A percentile compares a stretch with the other conserved stretches of the same genome.
Conservation (phyloP, 2,329 filamentous ascomycete genomes). For the Fusarium azukiicola region DNA sequence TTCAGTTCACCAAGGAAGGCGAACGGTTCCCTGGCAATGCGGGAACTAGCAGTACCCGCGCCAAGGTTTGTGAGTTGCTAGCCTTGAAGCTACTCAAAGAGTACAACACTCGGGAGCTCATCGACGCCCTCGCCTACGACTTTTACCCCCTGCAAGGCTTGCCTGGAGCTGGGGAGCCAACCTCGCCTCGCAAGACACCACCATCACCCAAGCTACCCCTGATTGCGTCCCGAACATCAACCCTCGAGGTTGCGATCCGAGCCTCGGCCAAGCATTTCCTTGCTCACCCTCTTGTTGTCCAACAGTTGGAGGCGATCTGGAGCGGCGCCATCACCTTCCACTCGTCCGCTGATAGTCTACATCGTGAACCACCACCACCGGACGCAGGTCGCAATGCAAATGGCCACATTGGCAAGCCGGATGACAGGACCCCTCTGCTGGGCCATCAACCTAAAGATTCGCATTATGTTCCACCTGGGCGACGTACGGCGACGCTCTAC, state of each 20-base stretch:
- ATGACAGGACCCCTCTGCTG: conserved; percentile 75
- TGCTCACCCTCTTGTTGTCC: conserved; percentile 93
- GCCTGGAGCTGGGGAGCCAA: conserved; percentile 67
- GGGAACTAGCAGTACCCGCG: conserved; percentile 90
- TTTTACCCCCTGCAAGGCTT: conserved; percentile 95
- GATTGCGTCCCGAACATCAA: conserved; percentile 89
- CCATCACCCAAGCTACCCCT: conserved; percentile 69
- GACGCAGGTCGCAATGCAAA: conserved; percentile 51
- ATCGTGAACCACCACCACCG: conserved; percentile 74
- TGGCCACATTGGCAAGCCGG: conserved; percentile 59
- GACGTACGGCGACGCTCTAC: conserved; percentile 92
- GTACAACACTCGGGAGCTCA: conserved; percentile 92
- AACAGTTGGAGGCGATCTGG: conserved; percentile 98
- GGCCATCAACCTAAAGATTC: conserved; percentile 60
- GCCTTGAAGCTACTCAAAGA: conserved; percentile 95
- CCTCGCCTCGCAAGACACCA: conserved; percentile 57
- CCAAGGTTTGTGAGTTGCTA: conserved; percentile 93
- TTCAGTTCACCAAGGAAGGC: conserved; percentile 95
- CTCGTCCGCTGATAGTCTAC: conserved; percentile 91
- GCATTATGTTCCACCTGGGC: conserved; percentile 67
- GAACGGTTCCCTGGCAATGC: conserved; percentile 91
- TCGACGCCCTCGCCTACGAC: conserved; percentile 96
- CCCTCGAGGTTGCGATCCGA: conserved; percentile 95
- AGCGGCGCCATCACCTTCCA: conserved; percentile 97
- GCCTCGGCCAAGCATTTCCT: conserved; percentile 96